Base-by-base conservation (phyloP, 805 yeast genomes). In the Pachysolen tannophilus region DNA sequence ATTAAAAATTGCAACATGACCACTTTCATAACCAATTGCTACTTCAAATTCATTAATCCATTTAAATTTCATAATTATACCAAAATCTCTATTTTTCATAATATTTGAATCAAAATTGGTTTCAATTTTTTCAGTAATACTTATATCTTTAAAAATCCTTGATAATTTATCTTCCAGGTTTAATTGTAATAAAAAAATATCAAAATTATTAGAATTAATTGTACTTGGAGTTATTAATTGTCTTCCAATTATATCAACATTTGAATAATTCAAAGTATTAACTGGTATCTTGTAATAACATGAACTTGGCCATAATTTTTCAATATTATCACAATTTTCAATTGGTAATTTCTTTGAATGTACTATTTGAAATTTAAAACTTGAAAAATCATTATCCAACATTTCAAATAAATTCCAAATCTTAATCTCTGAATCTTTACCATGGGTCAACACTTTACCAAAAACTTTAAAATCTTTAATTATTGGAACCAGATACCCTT, bases 1-100 rank as follows among this genome's bases (percentile, higher is more conserved):
- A 1, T 21, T n/a, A 11, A 47, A 27, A 4, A 69, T 20, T 1
- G 58, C 55, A 6, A 75, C 63, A 44, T 72, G 77, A 0, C 95
- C 94, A 13, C 82, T 77, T 50, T 84, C 95, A 48, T 70, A 84
- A 1, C 94, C 95, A 5, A 79, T 60, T 13, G 55, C 53, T 13
- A 75, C 47, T 1, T 53, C 37, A 8, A 51, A 41, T 2, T 48
- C 44, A 8, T 45, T 46, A 1, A 67, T 45, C 54, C 73, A 67
- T 1, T 48, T 40, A 3, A 80, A 45, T 30, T 64, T 68, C 86
- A 85, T 82, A 10, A 81, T 69, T 27, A 82, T 79, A 2, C 94
- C 94, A 23, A 72, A 64, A 11, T 66, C 20, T 15, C 32, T 32
- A 33, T 20, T 26, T 1, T 48, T 43, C 5, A 29, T 26, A 19